A percentile compares a stretch with the other conserved stretches of the same genome.
These are phyloP conservation scores for Syzygium grande DNA, from an alignment of 345 rosid species.

Conservation along the genomic window DNA sequence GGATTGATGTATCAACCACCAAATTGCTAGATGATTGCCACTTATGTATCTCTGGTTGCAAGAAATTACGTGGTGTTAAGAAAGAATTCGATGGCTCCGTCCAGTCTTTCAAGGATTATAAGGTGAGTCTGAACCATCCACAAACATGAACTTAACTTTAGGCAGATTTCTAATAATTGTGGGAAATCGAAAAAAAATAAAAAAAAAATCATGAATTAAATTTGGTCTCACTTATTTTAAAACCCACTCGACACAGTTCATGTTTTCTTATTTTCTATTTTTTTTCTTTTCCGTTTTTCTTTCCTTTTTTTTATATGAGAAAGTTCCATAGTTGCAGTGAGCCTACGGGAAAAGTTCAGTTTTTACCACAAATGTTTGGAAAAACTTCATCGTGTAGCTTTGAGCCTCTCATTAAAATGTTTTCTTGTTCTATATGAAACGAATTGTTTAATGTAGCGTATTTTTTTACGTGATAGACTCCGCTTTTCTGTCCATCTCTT, in stretches of 20 bases:
- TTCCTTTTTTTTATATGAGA: no score
- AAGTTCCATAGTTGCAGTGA: neutral
- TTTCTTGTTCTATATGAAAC: neutral
- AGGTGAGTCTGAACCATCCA: neutral
- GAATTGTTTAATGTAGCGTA: neutral
- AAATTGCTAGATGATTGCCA: neutral
- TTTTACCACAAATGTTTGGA: neutral
- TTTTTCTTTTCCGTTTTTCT: no score
- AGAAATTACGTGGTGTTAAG: neutral
- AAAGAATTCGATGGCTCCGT: rapidly evolving
- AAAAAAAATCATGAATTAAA: neutral
- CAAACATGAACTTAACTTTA: neutral
- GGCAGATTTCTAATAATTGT: neutral
- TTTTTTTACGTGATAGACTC: neutral
- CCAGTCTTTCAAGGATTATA: neutral
- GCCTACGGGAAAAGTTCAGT: neutral
- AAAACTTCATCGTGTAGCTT: neutral
- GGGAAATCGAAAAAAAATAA: neutral
- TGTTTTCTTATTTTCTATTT: no score
- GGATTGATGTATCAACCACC: neutral
- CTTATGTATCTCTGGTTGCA: rapidly evolving
- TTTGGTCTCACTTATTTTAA: no score
- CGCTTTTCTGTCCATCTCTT: neutral
- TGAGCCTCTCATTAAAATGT: neutral
- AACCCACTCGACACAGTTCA: no score